Percentiles rank a stretch among this genome's conserved stretches.
phyloP scores from a whole-genome alignment of 768 basidiomycete species.

The Pisolithus marmoratus region DNA sequence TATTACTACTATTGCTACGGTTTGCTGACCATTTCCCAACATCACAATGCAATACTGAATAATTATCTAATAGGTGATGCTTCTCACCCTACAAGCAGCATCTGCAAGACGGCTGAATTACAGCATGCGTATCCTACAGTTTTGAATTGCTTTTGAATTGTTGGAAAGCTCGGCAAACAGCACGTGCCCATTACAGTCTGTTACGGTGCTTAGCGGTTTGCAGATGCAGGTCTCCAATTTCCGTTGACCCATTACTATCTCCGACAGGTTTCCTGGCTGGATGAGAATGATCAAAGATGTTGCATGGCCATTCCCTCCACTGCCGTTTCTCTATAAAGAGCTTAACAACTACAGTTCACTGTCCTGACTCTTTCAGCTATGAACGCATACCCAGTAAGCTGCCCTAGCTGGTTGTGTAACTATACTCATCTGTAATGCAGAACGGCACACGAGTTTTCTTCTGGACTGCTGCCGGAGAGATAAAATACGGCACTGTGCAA shows the following conservation, averaged over 20 bases:
- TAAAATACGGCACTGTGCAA: slow-evolving; percentile 56
- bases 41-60: slow-evolving; percentile 19
- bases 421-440: slow-evolving; percentile 32
- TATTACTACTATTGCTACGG: slow-evolving; percentile 22
- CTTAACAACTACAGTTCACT: slow-evolving; percentile 6
- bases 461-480: slow-evolving; percentile 50
- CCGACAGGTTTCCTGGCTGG: slow-evolving; percentile 22
- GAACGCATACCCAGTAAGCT: slow-evolving; percentile 61
- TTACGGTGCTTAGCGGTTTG: no score
- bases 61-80: slow-evolving; percentile 28
- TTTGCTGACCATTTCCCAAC: slow-evolving; percentile 23
- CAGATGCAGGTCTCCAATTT: slow-evolving; percentile 11
- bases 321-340: slow-evolving; percentile 17
- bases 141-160: no score
- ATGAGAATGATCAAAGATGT: slow-evolving; percentile 11
- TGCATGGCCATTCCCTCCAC: slow-evolving; percentile 7
- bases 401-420: slow-evolving; percentile 1
- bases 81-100: slow-evolving; percentile 22
- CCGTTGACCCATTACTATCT: slow-evolving; percentile 23
- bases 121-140: no score
- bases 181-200: no score
- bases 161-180: no score
- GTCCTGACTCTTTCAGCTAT: slow-evolving; percentile 64
- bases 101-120: no score
- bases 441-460: slow-evolving; percentile 65